phyloP scores from a whole-genome alignment of 2,329 filamentous ascomycete genomes.

The Nigrospora sphaerica region DNA sequence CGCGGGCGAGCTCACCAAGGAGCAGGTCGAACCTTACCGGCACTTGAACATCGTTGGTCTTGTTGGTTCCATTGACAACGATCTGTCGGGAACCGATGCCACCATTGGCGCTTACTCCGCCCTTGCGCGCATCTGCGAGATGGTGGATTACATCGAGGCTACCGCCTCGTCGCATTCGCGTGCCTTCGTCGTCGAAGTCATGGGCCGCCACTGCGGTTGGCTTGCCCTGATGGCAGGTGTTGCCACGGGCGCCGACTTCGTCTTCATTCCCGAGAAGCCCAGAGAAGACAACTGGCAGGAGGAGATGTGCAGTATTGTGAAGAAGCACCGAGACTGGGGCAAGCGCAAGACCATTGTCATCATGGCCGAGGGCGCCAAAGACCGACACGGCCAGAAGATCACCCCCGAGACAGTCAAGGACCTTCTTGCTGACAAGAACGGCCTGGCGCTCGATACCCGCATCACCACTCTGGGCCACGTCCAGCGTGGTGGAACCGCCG shows the following conservation, averaged over 20 bases:
- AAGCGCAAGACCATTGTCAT: conserved; percentile 99
- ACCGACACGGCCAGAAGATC: conserved; percentile 78
- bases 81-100: conserved; percentile 92
- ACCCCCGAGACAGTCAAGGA: conserved; percentile 75
- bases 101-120: conserved; percentile 97
- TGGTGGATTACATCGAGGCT: conserved; percentile 94
- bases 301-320: conserved; percentile 74
- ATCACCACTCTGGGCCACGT: conserved; percentile 95
- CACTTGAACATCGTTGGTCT: conserved; percentile 94
- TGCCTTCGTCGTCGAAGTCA: conserved; percentile 96
- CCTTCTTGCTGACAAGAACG: conserved; percentile 70
- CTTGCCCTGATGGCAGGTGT: conserved; percentile 93
- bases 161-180: conserved; percentile 91
- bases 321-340: conserved; percentile 73
- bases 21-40: conserved; percentile 69
- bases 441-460: conserved; percentile 79
- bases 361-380: conserved; percentile 89
- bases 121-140: conserved; percentile 85
- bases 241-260: conserved; percentile 88
- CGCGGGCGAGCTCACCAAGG: conserved; percentile 60
- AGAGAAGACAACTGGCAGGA: conserved; percentile 81
- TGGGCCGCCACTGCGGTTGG: conserved; percentile 98
- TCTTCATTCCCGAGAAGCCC: conserved; percentile 94
- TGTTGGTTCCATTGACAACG: conserved; percentile 97
- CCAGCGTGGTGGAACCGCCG: conserved; percentile 88